phyloP scores from a whole-genome alignment of 352 stramenopile species.

The Phytophthora europaea region DNA sequence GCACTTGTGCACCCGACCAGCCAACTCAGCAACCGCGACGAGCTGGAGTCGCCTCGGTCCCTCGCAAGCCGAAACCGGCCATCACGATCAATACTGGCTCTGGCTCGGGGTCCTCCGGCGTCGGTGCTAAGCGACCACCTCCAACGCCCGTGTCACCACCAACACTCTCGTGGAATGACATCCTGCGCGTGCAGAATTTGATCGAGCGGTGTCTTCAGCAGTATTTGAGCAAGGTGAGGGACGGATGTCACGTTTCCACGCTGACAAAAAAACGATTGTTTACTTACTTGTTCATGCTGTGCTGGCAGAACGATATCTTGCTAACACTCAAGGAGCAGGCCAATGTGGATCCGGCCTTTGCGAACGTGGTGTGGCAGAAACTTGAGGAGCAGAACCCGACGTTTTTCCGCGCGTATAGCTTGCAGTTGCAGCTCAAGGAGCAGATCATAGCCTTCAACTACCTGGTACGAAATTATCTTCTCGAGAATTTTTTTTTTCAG shows the following conservation, averaged over 20 bases:
- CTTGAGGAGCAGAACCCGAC: slow-evolving; percentile 92
- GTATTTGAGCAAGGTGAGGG: slow-evolving; percentile 88
- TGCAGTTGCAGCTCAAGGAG: slow-evolving; percentile 90
- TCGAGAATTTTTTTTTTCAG: not conserved
- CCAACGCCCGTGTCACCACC: slow-evolving; percentile 37
- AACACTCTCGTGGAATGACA: slow-evolving; percentile 90
- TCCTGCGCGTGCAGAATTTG: slow-evolving; percentile 90
- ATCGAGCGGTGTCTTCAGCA: slow-evolving; percentile 93
- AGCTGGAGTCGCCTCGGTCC: slow-evolving; percentile 24
- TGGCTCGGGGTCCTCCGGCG: slow-evolving; percentile 14
- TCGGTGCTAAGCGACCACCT: slow-evolving; percentile 38
- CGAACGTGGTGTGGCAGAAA: slow-evolving; percentile 92
- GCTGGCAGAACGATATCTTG: slow-evolving; percentile 71
- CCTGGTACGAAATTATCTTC: slow-evolving; percentile 56
- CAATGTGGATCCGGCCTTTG: slow-evolving; percentile 88
- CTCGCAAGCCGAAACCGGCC: slow-evolving; percentile 39
- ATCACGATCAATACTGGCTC: slow-evolving; percentile 50
- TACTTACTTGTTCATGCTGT: not conserved
- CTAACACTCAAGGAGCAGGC: slow-evolving; percentile 70
- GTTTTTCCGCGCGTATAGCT: slow-evolving; percentile 90
- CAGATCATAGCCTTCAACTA: slow-evolving; percentile 95
- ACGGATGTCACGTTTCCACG: not conserved
- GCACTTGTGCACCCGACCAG: not conserved
- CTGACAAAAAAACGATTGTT: too few relatives aligned
- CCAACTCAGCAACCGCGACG: slow-evolving; percentile 17